phyloP scores from a whole-genome alignment of 1,284 basidiomycete species.

The Cystobasidium sp. region DNA sequence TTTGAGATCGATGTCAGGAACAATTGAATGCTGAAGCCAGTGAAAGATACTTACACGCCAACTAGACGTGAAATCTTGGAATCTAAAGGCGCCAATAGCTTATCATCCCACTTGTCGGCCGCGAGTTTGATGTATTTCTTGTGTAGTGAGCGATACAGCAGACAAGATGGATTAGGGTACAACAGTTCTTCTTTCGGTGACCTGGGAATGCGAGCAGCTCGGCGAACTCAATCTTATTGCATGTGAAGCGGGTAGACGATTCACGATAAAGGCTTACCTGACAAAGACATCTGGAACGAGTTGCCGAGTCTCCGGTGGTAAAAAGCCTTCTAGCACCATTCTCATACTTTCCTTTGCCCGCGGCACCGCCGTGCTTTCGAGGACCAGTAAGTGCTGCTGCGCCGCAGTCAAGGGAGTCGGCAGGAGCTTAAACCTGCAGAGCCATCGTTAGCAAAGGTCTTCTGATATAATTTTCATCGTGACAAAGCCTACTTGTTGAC shows the following conservation, averaged over 20 bases:
- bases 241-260: not conserved
- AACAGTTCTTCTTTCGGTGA: slow-evolving; percentile 26
- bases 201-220: not conserved
- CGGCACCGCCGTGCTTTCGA: slow-evolving; percentile 49
- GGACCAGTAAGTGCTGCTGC: slow-evolving; percentile 32
- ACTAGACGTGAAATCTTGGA: slow-evolving; percentile 41
- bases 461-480: not conserved
- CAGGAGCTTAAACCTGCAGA: slow-evolving; percentile 44
- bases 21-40: not conserved
- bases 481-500: slow-evolving; percentile 43
- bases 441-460: not conserved
- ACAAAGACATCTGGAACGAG: slow-evolving; percentile 16
- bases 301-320: slow-evolving; percentile 10
- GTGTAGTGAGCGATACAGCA: slow-evolving; percentile 48
- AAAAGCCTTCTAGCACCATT: slow-evolving; percentile 45
- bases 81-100: slow-evolving; percentile 46
- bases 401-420: slow-evolving; percentile 41
- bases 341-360: slow-evolving; percentile 50
- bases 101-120: slow-evolving; percentile 43
- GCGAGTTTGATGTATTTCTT: slow-evolving; percentile 39
- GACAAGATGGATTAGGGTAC: slow-evolving; percentile 46
- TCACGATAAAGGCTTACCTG: not conserved
- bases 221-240: not conserved
- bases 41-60: slow-evolving; percentile 34
- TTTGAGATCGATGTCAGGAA: slow-evolving; percentile 1